phyloP scores from a whole-genome alignment of 2,329 filamentous ascomycete species.

The Emericellopsis cladophorae region DNA sequence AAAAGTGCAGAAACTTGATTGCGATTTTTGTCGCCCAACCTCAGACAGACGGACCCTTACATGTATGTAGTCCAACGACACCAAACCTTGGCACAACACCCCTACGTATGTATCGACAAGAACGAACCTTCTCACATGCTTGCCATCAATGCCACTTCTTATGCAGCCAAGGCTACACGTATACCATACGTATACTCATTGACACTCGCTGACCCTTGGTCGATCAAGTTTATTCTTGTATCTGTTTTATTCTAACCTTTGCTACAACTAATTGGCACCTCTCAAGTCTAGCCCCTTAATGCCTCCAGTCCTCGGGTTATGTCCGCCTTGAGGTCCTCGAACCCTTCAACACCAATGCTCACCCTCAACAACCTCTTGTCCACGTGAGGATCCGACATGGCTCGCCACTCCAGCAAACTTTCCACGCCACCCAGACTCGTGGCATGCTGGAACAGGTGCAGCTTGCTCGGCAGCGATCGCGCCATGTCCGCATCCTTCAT shows the following conservation, averaged over 20 bases:
- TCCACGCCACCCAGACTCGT: constrained; percentile 91
- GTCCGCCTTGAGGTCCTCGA: constrained; percentile 74
- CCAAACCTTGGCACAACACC: too few species aligned
- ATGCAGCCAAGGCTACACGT: too few species aligned
- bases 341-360: constrained; percentile 76
- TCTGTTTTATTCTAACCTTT: background rate
- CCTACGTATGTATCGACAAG: too few species aligned
- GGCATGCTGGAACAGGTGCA: constrained; percentile 83
- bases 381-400: constrained; percentile 68
- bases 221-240: background rate
- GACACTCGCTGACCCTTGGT: too few species aligned
- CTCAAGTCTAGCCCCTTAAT: constrained; percentile 16
- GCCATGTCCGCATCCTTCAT: constrained; percentile 51
- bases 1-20: too few species aligned
- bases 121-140: too few species aligned
- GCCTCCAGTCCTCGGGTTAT: constrained; percentile 53
- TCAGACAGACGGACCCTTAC: too few species aligned
- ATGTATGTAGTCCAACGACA: too few species aligned
- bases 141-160: too few species aligned
- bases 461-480: constrained; percentile 58
- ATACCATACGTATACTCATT: too few species aligned
- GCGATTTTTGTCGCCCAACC: too few species aligned
- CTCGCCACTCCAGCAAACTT: constrained; percentile 91
- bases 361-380: constrained; percentile 64
- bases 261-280: background rate